Percentiles rank a stretch among this genome's conserved stretches.
Evolutionary conservation across 2,329 filamentous ascomycete species (phyloP).

Genomic region (Colletotrichum tropicicola): DNA sequence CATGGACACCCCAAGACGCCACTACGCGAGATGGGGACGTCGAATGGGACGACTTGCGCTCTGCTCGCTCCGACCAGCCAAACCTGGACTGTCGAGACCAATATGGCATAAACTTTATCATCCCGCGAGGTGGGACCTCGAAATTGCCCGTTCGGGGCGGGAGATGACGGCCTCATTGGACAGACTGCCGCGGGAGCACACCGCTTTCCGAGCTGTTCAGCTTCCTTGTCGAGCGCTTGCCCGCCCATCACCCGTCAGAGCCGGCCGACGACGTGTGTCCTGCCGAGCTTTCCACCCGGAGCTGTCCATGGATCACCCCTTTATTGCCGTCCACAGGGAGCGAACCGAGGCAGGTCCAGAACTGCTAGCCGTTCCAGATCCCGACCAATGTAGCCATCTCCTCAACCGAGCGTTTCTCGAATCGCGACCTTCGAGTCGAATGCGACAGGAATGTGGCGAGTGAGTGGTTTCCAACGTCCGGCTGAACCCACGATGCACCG

Average conservation of each 20-base stretch:
- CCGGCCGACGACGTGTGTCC: not conserved
- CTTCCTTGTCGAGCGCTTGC: too few species aligned
- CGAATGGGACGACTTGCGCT: too few species aligned
- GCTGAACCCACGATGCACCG: not conserved
- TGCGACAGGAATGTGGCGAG: not conserved
- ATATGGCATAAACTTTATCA: slow-evolving; percentile 1
- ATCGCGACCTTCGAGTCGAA: too few species aligned
- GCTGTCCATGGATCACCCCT: not conserved
- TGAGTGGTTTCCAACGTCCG: not conserved
- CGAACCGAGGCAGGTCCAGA: not conserved
- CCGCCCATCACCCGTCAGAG: not conserved
- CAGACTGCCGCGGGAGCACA: not conserved
- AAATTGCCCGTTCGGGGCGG: not conserved
- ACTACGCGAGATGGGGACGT: slow-evolving; percentile 5
- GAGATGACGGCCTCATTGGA: not conserved
- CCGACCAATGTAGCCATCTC: too few species aligned
- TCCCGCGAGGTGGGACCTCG: not conserved
- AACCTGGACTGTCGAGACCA: not conserved
- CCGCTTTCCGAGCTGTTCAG: too few species aligned
- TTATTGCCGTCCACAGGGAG: not conserved
- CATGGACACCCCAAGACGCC: not conserved
- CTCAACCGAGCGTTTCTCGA: too few species aligned
- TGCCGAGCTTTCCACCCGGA: not conserved
- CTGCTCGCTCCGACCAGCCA: not conserved
- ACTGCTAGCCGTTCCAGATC: too few species aligned